These are phyloP conservation scores for Aspergillus baeticus DNA, from an alignment of 495 filamentous ascomycete genomes.

Conservation along the genomic window DNA sequence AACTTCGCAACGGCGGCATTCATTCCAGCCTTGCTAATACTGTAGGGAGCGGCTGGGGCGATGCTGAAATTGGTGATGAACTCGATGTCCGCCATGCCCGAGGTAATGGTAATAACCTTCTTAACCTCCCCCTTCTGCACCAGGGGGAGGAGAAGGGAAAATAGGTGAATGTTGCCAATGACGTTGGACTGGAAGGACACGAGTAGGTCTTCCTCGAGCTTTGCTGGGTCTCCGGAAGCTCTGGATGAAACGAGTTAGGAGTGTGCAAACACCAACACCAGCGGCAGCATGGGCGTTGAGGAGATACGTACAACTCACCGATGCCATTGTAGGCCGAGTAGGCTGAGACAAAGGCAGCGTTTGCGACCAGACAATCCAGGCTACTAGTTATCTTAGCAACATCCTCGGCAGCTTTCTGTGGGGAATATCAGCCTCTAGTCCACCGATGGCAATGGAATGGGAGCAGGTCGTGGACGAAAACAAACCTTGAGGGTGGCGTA, in stretches of 20 bases:
- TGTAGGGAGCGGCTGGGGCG: slow-evolving; percentile 29
- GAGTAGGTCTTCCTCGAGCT: slow-evolving; percentile 13
- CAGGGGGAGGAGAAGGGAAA: slow-evolving; percentile 52
- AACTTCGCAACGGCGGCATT: slow-evolving; percentile 47
- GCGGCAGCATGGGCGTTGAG: too few relatives aligned
- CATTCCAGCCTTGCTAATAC: slow-evolving; percentile 41
- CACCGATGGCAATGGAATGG: too few relatives aligned
- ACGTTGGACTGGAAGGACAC: slow-evolving; percentile 41
- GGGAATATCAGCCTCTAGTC: too few relatives aligned
- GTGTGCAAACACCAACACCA: too few relatives aligned
- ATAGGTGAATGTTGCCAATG: slow-evolving; percentile 47
- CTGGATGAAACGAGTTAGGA: too few relatives aligned
- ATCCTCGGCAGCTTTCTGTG: too few relatives aligned
- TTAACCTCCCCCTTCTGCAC: slow-evolving; percentile 48
- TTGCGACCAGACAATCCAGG: slow-evolving; percentile 37
- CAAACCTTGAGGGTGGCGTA: too few relatives aligned
- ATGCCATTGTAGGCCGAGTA: slow-evolving; percentile 27
- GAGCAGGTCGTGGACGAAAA: too few relatives aligned
- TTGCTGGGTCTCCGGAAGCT: too few relatives aligned
- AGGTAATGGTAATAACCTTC: slow-evolving; percentile 55
- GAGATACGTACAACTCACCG: slow-evolving; percentile 27
- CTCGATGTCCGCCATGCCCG: slow-evolving; percentile 49
- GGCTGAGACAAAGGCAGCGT: slow-evolving; percentile 24
- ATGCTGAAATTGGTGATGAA: slow-evolving; percentile 32
- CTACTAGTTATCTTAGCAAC: too few relatives aligned